Percentiles rank a stretch among this genome's conserved stretches.
Evolutionary conservation across 2,329 filamentous ascomycete species (phyloP).

Genomic region (Arthrobotrys megalospora): DNA sequence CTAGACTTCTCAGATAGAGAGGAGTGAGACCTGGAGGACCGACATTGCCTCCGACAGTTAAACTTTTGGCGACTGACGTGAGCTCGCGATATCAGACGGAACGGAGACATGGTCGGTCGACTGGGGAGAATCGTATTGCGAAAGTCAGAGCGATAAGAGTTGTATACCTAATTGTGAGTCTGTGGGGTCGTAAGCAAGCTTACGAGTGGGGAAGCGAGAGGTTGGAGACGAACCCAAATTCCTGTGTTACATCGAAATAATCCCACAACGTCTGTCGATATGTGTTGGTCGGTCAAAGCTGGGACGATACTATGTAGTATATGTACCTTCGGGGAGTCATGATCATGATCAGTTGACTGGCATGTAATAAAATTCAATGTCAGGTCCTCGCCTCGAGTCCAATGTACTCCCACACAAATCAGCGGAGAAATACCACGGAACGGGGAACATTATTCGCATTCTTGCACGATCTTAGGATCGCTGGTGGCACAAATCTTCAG

Average conservation of each 20-base stretch:
- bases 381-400: slow-evolving; percentile 1
- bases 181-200: slow-evolving; percentile 5
- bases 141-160: background rate
- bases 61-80: background rate
- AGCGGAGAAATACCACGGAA: slow-evolving; percentile 3
- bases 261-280: slow-evolving; percentile 10
- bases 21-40: slow-evolving; percentile 25
- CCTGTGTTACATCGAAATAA: slow-evolving; percentile 25
- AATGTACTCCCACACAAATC: background rate
- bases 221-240: slow-evolving; percentile 20
- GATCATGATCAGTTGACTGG: background rate
- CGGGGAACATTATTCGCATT: background rate
- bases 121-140: background rate
- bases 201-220: slow-evolving; percentile 17
- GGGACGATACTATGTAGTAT: too few species aligned
- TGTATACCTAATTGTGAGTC: slow-evolving; percentile 1
- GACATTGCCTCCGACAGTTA: slow-evolving; percentile 42
- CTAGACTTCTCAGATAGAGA: slow-evolving; percentile 7
- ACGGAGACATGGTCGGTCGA: slow-evolving; percentile 26
- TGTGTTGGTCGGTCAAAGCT: slow-evolving; percentile 1
- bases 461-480: slow-evolving; percentile 1
- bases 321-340: background rate
- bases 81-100: slow-evolving; percentile 22
- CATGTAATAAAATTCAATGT: background rate
- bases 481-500: slow-evolving; percentile 26